Conservation (phyloP, 306 rosid genomes). For the Hippophae tibetana region DNA sequence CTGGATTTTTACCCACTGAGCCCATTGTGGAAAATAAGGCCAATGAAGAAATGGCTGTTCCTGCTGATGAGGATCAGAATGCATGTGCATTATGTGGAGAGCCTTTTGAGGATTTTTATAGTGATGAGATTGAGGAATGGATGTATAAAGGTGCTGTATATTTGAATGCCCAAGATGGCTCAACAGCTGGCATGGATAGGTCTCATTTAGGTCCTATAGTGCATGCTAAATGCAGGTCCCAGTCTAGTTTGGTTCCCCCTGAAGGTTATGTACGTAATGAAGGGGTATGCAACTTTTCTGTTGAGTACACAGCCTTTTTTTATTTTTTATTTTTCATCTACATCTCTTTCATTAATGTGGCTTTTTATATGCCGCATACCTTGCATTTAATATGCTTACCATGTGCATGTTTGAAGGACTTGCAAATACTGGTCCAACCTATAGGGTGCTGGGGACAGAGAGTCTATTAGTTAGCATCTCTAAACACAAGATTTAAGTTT, state of each 20-base stretch:
- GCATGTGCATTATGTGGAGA: conserved; percentile 89
- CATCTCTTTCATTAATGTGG: neutral
- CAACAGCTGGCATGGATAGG: conserved; percentile 54
- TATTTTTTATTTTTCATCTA: neutral
- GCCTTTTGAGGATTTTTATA: conserved; percentile 86
- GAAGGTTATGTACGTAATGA: conserved; percentile 62
- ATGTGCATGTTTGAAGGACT: too few relatives aligned
- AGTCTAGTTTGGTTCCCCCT: conserved; percentile 41
- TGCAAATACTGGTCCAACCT: too few relatives aligned
- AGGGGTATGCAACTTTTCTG: conserved; percentile 35
- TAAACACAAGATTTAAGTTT: too few relatives aligned
- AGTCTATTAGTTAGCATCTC: too few relatives aligned
- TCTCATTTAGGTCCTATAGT: conserved; percentile 79
- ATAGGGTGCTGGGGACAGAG: too few relatives aligned
- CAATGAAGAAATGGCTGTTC: conserved; percentile 89
- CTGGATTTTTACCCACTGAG: conserved; percentile 77
- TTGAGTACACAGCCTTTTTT: neutral
- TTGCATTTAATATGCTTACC: too few relatives aligned
- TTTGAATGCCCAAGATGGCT: conserved; percentile 57
- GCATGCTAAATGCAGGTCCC: conserved; percentile 91
- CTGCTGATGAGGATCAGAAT: conserved; percentile 86
- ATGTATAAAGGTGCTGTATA: conserved; percentile 93
- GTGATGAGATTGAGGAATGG: conserved; percentile 95
- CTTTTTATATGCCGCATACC: neutral
- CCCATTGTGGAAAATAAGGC: conserved; percentile 54